Evolutionary conservation across 805 yeast species (phyloP), one percentile per base, ranked within the genome.

Genomic region (Candida arabinofermentans): DNA sequence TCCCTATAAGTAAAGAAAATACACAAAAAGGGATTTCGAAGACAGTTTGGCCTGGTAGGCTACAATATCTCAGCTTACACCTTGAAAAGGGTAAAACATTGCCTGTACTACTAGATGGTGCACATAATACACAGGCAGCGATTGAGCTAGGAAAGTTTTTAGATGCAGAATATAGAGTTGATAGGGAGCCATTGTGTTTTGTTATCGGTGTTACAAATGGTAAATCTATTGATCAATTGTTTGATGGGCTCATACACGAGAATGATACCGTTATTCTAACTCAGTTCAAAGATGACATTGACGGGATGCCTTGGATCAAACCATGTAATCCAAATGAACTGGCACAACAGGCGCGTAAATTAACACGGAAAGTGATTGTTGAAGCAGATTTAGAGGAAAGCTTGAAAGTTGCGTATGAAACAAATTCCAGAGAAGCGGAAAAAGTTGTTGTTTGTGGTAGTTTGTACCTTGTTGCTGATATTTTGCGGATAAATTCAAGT

Each of bases 301-400:
- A 83, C 12, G 83, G 87, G 0, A 93, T 93, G 99, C 96, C 98
- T 0, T 93, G 98, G 98, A 79, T 93, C 5, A 54, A 69, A 32
- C 65, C 90, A 1, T 70, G 68, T 47, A 53, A 57, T 4, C 54
- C 67, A 1, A 51, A 43, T 2, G 64, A 59, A 14, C 54, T 82
- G 27, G 45, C 43, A 37, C 40, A 13, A 8, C 40, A 37, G 45
- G 46, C 41, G 49, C 51, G 34, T 22, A 39, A 36, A n/a, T 27
- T 45, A 24, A 49, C 70, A 3, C 14, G 46, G 3, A 53, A 64
- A 24, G 65, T 68, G 1, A 35, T 29, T 0, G 46, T 59, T 2
- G 52, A 54, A 18, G 43, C 55, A 0, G 48, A 59, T 9, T 27
- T 70, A 9, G 44, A 48, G 8, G 44, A 50, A 3, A 65, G 68